Conservation (phyloP, 345 rosid species). For the Aurinia saxatilis region DNA sequence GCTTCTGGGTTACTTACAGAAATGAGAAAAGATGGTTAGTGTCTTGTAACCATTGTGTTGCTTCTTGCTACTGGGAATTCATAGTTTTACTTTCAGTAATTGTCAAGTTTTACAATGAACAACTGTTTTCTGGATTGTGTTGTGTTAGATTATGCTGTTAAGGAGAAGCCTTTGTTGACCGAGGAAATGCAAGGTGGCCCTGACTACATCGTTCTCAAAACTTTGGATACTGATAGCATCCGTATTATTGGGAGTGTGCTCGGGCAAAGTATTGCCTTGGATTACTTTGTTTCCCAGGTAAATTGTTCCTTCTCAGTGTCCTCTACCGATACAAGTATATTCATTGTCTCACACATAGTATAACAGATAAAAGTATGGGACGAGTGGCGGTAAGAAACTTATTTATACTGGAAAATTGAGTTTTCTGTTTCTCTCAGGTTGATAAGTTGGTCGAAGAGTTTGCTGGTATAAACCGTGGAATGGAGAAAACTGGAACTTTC, state of each 20-base stretch:
- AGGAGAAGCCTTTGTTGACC: constrained; percentile 62
- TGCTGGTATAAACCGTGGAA: constrained; percentile 79
- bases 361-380: neutral
- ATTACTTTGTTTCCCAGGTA: constrained; percentile 94
- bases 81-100: neutral
- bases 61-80: neutral
- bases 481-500: constrained; percentile 91
- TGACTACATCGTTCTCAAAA: constrained; percentile 63
- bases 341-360: neutral
- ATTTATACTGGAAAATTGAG: neutral
- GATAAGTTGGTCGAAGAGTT: constrained; percentile 94
- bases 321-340: neutral
- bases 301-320: constrained; percentile 4
- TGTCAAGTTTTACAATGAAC: neutral
- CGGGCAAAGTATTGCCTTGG: constrained; percentile 91
- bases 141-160: constrained; percentile 73
- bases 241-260: constrained; percentile 91
- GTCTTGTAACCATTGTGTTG: neutral
- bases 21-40: constrained; percentile 74
- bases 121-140: neutral
- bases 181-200: constrained; percentile 87
- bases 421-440: constrained; percentile 38
- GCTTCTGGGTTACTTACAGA: constrained; percentile 77
- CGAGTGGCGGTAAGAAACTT: neutral
- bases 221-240: constrained; percentile 73